These are phyloP conservation scores for Clonostachys chloroleuca DNA, from an alignment of 2,329 filamentous ascomycete species.

Conservation along the genomic window DNA sequence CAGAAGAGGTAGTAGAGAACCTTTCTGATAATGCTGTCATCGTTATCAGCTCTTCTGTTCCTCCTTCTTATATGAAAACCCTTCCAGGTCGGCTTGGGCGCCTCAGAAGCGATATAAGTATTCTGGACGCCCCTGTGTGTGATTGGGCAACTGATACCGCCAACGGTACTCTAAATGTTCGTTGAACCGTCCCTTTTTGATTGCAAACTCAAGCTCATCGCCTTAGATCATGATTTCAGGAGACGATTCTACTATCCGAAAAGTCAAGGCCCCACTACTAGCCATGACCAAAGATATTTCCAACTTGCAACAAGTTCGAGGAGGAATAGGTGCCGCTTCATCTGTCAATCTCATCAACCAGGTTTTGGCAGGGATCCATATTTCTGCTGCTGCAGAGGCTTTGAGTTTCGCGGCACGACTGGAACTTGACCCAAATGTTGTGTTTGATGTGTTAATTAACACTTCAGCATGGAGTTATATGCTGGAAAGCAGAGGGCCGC, in stretches of 20 bases:
- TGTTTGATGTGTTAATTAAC: conserved; percentile 41
- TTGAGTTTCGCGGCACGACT: conserved; percentile 50
- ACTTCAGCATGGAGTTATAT: conserved; percentile 28
- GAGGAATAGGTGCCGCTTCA: conserved; percentile 45
- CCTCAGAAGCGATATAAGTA: conserved; percentile 14
- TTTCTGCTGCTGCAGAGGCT: conserved; percentile 49
- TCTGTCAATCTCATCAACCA: conserved; percentile 57
- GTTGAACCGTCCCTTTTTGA: background rate
- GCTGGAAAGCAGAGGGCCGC: conserved; percentile 26
- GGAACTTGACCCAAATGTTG: conserved; percentile 42
- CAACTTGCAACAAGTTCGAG: conserved; percentile 41
- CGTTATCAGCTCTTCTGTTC: conserved; percentile 27
- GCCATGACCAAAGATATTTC: conserved; percentile 20
- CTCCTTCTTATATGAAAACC: conserved; percentile 18
- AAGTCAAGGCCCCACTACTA: conserved; percentile 14
- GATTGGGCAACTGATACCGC: conserved; percentile 27
- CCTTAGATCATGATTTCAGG: conserved; percentile 25
- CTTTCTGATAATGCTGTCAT: conserved; percentile 19
- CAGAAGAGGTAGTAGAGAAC: conserved; percentile 14
- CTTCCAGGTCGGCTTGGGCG: conserved; percentile 10
- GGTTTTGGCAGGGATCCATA: conserved; percentile 53
- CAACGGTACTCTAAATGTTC: conserved; percentile 24
- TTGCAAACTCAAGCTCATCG: background rate
- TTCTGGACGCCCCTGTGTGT: conserved; percentile 29
- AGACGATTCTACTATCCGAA: conserved; percentile 9